Base-by-base conservation (phyloP, 148 eudicot genomes). In the Tetragonia tetragonoides region DNA sequence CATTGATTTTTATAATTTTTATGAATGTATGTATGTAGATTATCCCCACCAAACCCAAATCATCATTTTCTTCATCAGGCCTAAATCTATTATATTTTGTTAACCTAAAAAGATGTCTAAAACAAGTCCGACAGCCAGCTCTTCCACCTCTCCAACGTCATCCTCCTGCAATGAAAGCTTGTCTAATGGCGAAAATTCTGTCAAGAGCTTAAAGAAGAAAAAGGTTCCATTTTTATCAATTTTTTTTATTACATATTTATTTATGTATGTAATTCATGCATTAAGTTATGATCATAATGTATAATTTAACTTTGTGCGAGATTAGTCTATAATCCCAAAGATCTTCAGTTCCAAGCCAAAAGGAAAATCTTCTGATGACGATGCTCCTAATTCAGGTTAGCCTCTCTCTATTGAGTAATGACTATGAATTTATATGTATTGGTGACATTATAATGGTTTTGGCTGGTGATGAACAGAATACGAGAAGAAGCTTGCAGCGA, bases 311-410 rank as follows among this genome's bases (percentile, higher is more conserved):
- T 24, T 57, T 47, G 38, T 23, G 37, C 47, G 69, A 15, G 1
- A 41, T 23, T 70, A 89, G 92, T 81, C 92, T 20, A 81, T 87
- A 57, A 78, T 90, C 38, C 97, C 94, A 40, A 92, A 85, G 87
- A 83, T 92, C 46, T 88, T 88, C 73, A 84, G 83, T 68, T 86
- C 93, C 34, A 92, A 88, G 80, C 64, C 66, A 75, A 80, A 66
- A 69, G 67, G 79, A 56, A 83, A 84, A 75, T 80, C 68, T 54
- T 83, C 88, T 38, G 93, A 92, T 15, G 87, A 87, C 12, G 86
- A 86, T 21, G 46, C 41, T 28, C 38, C 66, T 68, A 85, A 87
- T 65, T 72, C 93, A 81, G 93, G 89, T 76, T 59, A 49, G 68
- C 39, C 41, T 65, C 41, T 77, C 53, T 76, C 34, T 23, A 62